Conservation (phyloP, 176 grass and related monocot species). For the Calamus simplicifolius region DNA sequence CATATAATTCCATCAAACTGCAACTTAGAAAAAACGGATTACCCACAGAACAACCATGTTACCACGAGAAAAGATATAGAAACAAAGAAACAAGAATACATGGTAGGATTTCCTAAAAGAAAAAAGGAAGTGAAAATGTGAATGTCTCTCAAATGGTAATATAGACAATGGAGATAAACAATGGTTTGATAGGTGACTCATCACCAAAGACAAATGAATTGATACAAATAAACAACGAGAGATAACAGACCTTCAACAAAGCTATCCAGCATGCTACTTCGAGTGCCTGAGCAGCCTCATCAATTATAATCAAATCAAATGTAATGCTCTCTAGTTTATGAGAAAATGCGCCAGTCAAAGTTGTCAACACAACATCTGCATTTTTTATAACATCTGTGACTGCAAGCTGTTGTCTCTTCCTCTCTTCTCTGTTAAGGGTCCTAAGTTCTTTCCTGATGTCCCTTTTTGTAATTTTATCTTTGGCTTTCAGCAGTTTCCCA, state of each 20-base stretch:
- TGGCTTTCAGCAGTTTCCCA: conserved; percentile 84
- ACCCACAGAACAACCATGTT: no score
- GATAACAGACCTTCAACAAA: conserved; percentile 67
- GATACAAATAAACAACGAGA: conserved; percentile 19
- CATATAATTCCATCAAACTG: no score
- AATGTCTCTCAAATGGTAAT: no score
- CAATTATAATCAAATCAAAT: conserved; percentile 96
- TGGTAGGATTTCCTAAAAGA: no score
- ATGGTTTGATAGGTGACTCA: no score
- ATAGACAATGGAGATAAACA: no score
- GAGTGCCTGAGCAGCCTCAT: conserved; percentile 97
- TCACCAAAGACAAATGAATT: no score
- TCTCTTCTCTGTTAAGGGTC: conserved; percentile 83
- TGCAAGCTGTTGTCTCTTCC: conserved; percentile 83
- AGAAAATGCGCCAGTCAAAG: conserved; percentile 89
- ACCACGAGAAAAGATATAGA: no score
- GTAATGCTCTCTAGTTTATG: conserved; percentile 58
- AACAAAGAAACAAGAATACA: no score
- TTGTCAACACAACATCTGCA: conserved; percentile 80
- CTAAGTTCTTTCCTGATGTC: conserved; percentile 91
- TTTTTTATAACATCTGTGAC: conserved; percentile 90
- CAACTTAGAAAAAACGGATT: no score
- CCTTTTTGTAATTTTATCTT: conserved; percentile 80
- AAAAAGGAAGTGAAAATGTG: no score
- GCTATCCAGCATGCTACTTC: conserved; percentile 96